Base-by-base conservation (phyloP, 2,329 filamentous ascomycete genomes). In the Pseudocercospora crystallina region DNA sequence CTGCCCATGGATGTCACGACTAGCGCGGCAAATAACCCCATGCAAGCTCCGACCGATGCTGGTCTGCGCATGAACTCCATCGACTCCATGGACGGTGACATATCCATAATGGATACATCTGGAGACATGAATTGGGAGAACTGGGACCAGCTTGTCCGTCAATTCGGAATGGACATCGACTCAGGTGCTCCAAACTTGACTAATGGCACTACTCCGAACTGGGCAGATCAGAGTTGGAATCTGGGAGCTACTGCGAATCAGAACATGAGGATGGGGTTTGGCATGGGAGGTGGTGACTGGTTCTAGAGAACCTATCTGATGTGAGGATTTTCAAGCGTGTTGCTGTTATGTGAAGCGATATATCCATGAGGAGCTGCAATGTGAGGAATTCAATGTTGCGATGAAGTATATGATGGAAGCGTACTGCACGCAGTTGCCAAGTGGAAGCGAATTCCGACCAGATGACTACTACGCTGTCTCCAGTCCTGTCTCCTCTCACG, bases 71-170 rank as follows among this genome's bases (percentile, higher is more conserved):
- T 62, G 39, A 54, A 63, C 31, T 59, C 61, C 1, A 55, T 67
- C 12, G 63, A 66, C 14, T 57, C 59, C 1, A 47, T 53, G 10
- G 52, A 55, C 29, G 44, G 54, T 7, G 45, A 65, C 36, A 52
- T 61, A 51, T 56, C 40, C 0, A 52, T 66, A 12, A 65, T 73
- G 56, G 72, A 73, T 15, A 67, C 68, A 5, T 68, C 65, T 1
- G 67, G 64, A 10, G 71, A 68, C 31, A 49, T 77, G 55, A 71
- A 77, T 43, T 78, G 76, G 76, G 68, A 74, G 35, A 70, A 67
- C 33, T 78, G 74, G 72, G 75, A 77, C 38, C 72, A 76, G 56
- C 65, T 78, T 50, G 74, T 77, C 2, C 63, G 64, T 20, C 71
- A 77, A 48, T 77, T 73, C 49, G 74, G 72, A 5, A 71, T 72